Evolutionary conservation across 73 alveolate species (phyloP), one percentile per base, ranked within the genome.

Genomic region (Stentor coeruleus): DNA sequence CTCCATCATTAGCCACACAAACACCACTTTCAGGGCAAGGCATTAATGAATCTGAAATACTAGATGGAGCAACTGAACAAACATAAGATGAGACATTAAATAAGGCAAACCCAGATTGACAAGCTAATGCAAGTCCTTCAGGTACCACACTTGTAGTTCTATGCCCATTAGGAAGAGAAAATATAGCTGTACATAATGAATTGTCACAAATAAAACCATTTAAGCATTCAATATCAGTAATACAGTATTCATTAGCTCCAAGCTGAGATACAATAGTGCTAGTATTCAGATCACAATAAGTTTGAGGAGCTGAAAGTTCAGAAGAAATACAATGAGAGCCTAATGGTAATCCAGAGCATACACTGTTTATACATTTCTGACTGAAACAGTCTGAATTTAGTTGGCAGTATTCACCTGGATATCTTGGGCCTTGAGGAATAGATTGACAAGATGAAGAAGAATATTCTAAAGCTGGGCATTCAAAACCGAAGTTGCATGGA

Each of bases 1-100:
- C 20, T 20, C 66, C 66, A 49, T 49, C 66, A 11, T 49, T 49
- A 6, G 66, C 66, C 6, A 20, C 20, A 49, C 66, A 49, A 49
- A 49, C 66, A 11, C 66, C 66, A 49, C 66, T 49, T 49, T 49
- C 66, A 49, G 66, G 66, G 66, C 66, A 49, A 11, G 6, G 28
- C 6, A 49, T 20, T 6, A 49, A 6, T 11, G 66, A 49, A 6
- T 49, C 66, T 11, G 6, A 11, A 49, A 20, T 20, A 20, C 66
- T 49, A 11, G 6, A 20, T 11, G 66, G 66, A 49, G 66, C 66
- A 20, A 49, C 66, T 49, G 66, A 49, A 20, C 66, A 49, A 20
- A 11, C 20, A 49, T 49, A 11, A 49, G 66, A 11, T 6, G 66
- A 6, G 20, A 6, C 20, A 11, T 49, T 20, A 11, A 11, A 11